Evolutionary conservation across 192 early-diverging fungal species (phyloP).

Genomic region (Backusella luteola): DNA sequence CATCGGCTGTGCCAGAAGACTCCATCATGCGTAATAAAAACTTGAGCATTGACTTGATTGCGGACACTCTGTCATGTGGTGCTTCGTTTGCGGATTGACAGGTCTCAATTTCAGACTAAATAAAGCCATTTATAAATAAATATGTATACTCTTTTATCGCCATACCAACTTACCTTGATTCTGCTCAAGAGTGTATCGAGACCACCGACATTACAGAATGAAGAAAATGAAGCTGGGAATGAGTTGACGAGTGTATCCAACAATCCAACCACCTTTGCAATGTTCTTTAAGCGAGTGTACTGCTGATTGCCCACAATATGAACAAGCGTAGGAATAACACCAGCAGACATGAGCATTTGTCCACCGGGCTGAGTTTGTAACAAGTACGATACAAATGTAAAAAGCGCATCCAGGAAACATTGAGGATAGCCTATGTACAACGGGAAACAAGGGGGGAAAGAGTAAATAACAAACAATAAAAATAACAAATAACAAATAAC

Average conservation of each 20-base stretch:
- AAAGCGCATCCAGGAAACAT: constrained; percentile 85
- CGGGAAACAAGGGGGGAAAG: not conserved
- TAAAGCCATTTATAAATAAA: not conserved
- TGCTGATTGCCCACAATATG: constrained; percentile 65
- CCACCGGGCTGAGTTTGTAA: constrained; percentile 80
- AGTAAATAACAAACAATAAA: not conserved
- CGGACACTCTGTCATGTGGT: constrained; percentile 68
- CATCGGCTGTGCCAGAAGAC: constrained; percentile 84
- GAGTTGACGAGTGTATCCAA: constrained; percentile 84
- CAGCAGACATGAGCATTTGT: constrained; percentile 88
- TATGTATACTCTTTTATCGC: too few relatives aligned
- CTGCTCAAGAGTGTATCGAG: constrained; percentile 74
- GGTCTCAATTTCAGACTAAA: constrained; percentile 54
- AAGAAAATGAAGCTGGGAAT: constrained; percentile 69
- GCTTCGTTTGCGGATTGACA: constrained; percentile 44
- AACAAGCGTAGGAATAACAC: constrained; percentile 81
- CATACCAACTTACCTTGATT: constrained; percentile 56
- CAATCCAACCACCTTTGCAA: constrained; percentile 71
- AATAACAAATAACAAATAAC: not conserved
- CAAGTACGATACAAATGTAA: constrained; percentile 74
- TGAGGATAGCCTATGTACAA: constrained; percentile 43
- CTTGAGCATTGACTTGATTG: constrained; percentile 89
- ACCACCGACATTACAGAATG: constrained; percentile 84
- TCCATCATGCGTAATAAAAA: constrained; percentile 94
- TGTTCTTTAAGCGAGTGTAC: constrained; percentile 41